phyloP scores from a whole-genome alignment of 2,329 filamentous ascomycete species.

The Arthrobotrys entomopaga region DNA sequence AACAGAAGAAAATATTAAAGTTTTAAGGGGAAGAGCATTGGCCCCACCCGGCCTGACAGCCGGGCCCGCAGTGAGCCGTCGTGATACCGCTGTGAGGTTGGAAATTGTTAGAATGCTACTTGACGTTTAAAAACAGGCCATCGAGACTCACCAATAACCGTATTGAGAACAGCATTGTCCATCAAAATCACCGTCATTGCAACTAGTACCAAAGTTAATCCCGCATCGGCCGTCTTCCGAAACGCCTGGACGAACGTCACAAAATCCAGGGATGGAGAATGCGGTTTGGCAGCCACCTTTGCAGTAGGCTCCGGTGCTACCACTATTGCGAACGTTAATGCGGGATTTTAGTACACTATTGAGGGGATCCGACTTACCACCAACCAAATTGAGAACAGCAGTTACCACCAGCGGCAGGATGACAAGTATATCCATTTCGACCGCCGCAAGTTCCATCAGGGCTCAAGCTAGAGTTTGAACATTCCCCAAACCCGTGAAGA shows the following conservation, averaged over 20 bases:
- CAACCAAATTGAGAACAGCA: slow-evolving; percentile 64
- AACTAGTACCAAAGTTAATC: slow-evolving; percentile 31
- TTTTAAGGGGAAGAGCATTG: slow-evolving; percentile 30
- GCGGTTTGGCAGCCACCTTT: slow-evolving; percentile 52
- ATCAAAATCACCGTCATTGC: slow-evolving; percentile 48
- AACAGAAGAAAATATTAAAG: slow-evolving; percentile 7
- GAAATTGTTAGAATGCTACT: no score
- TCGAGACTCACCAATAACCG: slow-evolving; percentile 60
- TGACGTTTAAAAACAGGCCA: neutral
- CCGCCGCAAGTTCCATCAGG: slow-evolving; percentile 63
- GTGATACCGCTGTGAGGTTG: slow-evolving; percentile 45
- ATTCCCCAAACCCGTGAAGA: slow-evolving; percentile 45
- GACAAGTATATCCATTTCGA: slow-evolving; percentile 61
- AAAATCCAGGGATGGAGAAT: slow-evolving; percentile 53
- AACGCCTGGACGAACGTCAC: slow-evolving; percentile 28
- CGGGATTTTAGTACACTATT: neutral
- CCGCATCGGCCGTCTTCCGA: slow-evolving; percentile 54
- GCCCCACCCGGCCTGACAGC: slow-evolving; percentile 53
- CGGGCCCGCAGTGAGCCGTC: slow-evolving; percentile 49
- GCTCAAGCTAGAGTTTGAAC: slow-evolving; percentile 57
- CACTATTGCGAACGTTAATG: slow-evolving; percentile 35
- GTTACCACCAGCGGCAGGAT: slow-evolving; percentile 61
- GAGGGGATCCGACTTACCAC: slow-evolving; percentile 60
- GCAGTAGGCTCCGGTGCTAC: slow-evolving; percentile 46
- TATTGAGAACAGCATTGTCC: slow-evolving; percentile 60